phyloP scores from a whole-genome alignment of 345 rosid genomes.

The Pseudoturritis turrita region DNA sequence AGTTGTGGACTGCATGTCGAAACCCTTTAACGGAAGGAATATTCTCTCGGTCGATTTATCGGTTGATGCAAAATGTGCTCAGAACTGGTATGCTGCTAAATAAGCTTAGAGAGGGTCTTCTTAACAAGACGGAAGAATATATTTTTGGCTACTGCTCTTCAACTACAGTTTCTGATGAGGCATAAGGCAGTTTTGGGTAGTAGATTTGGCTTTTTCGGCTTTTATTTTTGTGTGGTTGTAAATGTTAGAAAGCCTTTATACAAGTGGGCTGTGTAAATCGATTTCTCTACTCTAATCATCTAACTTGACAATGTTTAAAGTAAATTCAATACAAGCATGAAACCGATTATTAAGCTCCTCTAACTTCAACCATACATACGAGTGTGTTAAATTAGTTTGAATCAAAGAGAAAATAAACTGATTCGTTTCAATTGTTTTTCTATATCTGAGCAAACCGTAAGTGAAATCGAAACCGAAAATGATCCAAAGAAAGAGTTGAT shows the following conservation, averaged over 20 bases:
- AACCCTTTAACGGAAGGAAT: conserved; percentile 72
- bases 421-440: too few relatives aligned
- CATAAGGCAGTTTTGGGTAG: conserved; percentile 15
- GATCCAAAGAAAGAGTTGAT: too few relatives aligned
- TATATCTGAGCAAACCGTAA: too few relatives aligned
- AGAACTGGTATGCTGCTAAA: conserved; percentile 88
- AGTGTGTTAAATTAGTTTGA: background rate
- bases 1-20: conserved; percentile 86
- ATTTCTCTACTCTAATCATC: background rate
- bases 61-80: conserved; percentile 93
- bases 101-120: conserved; percentile 22
- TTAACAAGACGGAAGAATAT: background rate
- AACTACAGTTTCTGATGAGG: background rate
- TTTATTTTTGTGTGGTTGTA: background rate
- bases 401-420: too few relatives aligned
- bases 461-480: too few relatives aligned
- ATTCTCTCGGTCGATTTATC: conserved; percentile 71
- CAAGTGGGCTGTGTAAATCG: conserved; percentile 13
- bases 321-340: too few relatives aligned
- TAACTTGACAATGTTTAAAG: conserved; percentile 5
- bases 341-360: background rate
- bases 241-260: conserved; percentile 14
- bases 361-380: background rate
- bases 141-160: background rate
- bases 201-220: background rate